Conservation (phyloP, 345 rosid species). For the Populus nigra region DNA sequence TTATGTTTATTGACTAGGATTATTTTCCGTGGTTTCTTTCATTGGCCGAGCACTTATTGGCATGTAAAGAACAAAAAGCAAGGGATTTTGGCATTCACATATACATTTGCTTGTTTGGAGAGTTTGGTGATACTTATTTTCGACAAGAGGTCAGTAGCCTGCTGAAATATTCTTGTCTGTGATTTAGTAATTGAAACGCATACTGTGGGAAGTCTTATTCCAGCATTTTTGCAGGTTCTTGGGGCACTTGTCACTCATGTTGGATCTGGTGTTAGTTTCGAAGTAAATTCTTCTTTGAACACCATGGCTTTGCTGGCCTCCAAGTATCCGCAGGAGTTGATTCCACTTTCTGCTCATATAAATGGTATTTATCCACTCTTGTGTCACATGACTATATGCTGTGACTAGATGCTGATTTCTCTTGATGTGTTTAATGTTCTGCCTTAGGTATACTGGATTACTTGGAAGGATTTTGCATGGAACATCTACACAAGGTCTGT, state of each 20-base stretch:
- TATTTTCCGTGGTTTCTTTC: constrained; percentile 66
- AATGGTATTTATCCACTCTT: constrained; percentile 47
- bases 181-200: not conserved
- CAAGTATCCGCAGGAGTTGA: constrained; percentile 55
- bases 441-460: constrained; percentile 79
- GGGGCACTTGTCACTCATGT: constrained; percentile 80
- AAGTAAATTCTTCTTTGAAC: constrained; percentile 74
- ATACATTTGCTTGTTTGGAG: constrained; percentile 63
- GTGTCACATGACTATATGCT: not conserved
- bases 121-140: constrained; percentile 53
- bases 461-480: constrained; percentile 72
- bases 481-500: constrained; percentile 66
- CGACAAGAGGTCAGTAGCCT: constrained; percentile 65
- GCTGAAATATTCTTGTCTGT: not conserved
- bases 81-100: constrained; percentile 64
- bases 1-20: constrained; percentile 44
- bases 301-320: constrained; percentile 55
- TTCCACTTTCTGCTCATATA: constrained; percentile 73
- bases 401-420: not conserved
- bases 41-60: constrained; percentile 62
- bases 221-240: constrained; percentile 53
- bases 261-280: constrained; percentile 69
- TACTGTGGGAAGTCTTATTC: constrained; percentile 8
- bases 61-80: constrained; percentile 76
- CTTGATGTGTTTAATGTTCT: constrained; percentile 14